Conservation (phyloP, 2,329 filamentous ascomycete genomes). For the Fusarium oligoseptatum region DNA sequence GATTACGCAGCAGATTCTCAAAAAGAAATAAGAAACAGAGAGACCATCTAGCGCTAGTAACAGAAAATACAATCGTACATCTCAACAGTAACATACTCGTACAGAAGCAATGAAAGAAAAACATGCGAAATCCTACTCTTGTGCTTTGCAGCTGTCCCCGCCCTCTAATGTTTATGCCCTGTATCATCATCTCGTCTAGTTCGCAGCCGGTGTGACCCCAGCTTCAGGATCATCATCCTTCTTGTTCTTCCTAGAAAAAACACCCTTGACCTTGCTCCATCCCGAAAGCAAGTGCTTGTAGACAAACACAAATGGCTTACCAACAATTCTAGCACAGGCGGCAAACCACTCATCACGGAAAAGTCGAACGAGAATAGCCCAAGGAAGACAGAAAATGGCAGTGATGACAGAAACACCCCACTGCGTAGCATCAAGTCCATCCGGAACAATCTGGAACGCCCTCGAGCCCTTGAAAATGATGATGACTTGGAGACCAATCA, state of each 20-base stretch:
- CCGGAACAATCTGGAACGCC: not conserved
- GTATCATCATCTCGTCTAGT: not conserved
- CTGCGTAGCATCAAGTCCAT: not conserved
- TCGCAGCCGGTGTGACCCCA: not conserved
- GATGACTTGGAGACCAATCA: slow-evolving; percentile 68
- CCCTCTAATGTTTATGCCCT: not conserved
- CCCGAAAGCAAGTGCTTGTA: not conserved
- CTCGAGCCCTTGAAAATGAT: slow-evolving; percentile 67
- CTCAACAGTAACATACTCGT: not conserved
- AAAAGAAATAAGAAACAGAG: not conserved
- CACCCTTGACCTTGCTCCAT: not conserved
- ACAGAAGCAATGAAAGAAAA: not conserved
- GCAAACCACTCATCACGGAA: not conserved
- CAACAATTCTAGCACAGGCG: not conserved
- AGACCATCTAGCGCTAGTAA: not conserved
- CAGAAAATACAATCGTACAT: not conserved
- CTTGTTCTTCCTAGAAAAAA: not conserved
- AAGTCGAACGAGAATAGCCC: not conserved
- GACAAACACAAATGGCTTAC: not conserved
- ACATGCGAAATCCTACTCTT: not conserved
- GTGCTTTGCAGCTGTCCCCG: not conserved
- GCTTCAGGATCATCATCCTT: not conserved
- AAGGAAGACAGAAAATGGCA: not conserved
- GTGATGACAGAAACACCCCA: not conserved
- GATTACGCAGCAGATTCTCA: not conserved